A percentile compares a stretch with the other conserved stretches of the same genome.
These are phyloP conservation scores for Annona cherimola DNA, from an alignment of 164 flowering plant species.

Conservation along the genomic window DNA sequence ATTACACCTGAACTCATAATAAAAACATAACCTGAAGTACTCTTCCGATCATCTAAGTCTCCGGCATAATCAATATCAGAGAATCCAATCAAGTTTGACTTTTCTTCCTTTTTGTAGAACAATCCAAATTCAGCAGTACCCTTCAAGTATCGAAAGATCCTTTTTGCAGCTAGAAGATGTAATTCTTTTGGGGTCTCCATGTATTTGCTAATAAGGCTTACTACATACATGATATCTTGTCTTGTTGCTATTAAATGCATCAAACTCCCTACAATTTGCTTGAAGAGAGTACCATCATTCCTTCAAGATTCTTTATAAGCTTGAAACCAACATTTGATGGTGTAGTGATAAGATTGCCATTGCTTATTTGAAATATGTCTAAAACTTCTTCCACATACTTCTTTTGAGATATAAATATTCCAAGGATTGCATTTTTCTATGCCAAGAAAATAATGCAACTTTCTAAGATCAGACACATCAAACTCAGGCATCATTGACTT, in stretches of 20 bases:
- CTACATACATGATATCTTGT: not conserved
- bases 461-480: constrained; percentile 4
- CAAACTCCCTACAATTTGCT: not conserved
- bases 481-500: constrained; percentile 3
- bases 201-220: not conserved
- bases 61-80: constrained; percentile 14
- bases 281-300: not conserved
- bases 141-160: constrained; percentile 2
- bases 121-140: constrained; percentile 2
- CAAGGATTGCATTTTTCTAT: not conserved
- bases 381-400: constrained; percentile 3
- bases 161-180: constrained; percentile 8
- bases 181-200: not conserved
- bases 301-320: not conserved
- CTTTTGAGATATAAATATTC: not conserved
- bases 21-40: constrained; percentile 12
- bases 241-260: not conserved
- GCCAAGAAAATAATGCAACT: constrained; percentile 3
- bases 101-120: not conserved
- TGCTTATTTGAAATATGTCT: not conserved
- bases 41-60: constrained; percentile 6
- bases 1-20: not conserved
- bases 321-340: not conserved
- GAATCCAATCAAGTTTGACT: not conserved
- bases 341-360: not conserved